Percentiles rank a stretch among this genome's conserved stretches.
Conservation (phyloP, 768 basidiomycete species). For the Lactifluus rugatus region DNA sequence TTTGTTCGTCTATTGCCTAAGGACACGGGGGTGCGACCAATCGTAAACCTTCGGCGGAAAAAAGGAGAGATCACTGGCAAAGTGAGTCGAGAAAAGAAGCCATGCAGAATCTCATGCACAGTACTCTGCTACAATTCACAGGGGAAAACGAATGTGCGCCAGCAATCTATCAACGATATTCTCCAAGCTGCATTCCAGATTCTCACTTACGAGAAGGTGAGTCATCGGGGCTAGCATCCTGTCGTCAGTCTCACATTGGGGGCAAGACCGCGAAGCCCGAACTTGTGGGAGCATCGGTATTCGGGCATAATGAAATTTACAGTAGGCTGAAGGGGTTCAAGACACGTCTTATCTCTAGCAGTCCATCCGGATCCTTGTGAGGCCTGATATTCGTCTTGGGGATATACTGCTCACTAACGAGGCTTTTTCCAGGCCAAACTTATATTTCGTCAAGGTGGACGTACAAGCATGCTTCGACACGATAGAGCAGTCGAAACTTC, state of each 20-base stretch:
- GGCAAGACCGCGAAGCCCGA: conserved; percentile 51
- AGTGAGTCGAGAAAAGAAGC: conserved; percentile 18
- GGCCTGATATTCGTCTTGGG: conserved; percentile 9
- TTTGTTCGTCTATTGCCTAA: conserved; percentile 88
- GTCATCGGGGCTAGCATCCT: conserved; percentile 4
- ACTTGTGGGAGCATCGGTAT: conserved; percentile 72
- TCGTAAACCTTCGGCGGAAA: conserved; percentile 75
- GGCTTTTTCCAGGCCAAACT: conserved; percentile 49
- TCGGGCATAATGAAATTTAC: conserved; percentile 78
- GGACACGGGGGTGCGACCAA: conserved; percentile 88
- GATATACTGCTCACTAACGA: neutral
- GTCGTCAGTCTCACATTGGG: neutral
- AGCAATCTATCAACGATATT: conserved; percentile 78
- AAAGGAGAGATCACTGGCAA: conserved; percentile 29
- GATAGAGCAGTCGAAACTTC: conserved; percentile 78
- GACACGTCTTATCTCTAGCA: conserved; percentile 31
- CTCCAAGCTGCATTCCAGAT: conserved; percentile 80
- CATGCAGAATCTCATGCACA: conserved; percentile 22
- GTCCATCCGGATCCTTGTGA: conserved; percentile 43
- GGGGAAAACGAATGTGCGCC: conserved; percentile 19
- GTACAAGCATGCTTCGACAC: conserved; percentile 96
- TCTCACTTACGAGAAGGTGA: conserved; percentile 78
- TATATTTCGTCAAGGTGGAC: conserved; percentile 96
- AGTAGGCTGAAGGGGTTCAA: conserved; percentile 64
- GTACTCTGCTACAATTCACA: neutral